Evolutionary conservation across 192 early-diverging fungal species (phyloP), one percentile per base, ranked within the genome.

Genomic region (Linnemannia hyalina): DNA sequence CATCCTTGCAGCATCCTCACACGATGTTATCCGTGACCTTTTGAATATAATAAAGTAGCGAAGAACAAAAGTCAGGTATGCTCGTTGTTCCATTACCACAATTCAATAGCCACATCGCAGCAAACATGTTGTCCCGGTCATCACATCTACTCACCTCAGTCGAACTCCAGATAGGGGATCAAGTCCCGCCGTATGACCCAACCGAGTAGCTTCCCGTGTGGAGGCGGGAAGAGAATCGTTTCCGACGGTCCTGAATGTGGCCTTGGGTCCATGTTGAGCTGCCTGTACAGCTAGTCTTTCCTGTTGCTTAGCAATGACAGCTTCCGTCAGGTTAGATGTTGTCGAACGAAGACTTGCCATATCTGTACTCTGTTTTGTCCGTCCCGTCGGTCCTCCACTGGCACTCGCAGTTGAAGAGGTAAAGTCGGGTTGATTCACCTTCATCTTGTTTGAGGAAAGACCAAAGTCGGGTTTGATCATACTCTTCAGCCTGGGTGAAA

Each of bases 111-210:
- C 29, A 20, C 2, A 4, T 15, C 29, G 16, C 8, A 11, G 10
- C 69, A 42, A 60, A 73, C 0, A 60, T 18, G 13, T 4, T 11
- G 11, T 38, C 57, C 20, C 16, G 22, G 49, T 22, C 49, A 52
- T 22, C 49, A 32, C 11, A n/a, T 42, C 7, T 18, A 20, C 63
- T 44, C 81, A 86, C 84, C 15, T 44, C 68, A 86, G 80, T 54
- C 75, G 73, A 47, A 81, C 65, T 6, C 75, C 75, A 57, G 84
- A 72, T 8, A 78, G 29, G 5, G 84, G 75, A 35, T 86, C 84
- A 54, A 65, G 73, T 0, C 46, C 70, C 7, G 36, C 6, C 26
- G 78, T 47, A 32, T 81, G 78, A 6, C 79, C 70, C 11, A 65
- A 32, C 2, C 26, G 32, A 23, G 42, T 29, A 6, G 54, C 32